A percentile compares a stretch with the other conserved stretches of the same genome.
Conservation (phyloP, 2,329 filamentous ascomycete species). For the Paracorniculantispora psalliotae region DNA sequence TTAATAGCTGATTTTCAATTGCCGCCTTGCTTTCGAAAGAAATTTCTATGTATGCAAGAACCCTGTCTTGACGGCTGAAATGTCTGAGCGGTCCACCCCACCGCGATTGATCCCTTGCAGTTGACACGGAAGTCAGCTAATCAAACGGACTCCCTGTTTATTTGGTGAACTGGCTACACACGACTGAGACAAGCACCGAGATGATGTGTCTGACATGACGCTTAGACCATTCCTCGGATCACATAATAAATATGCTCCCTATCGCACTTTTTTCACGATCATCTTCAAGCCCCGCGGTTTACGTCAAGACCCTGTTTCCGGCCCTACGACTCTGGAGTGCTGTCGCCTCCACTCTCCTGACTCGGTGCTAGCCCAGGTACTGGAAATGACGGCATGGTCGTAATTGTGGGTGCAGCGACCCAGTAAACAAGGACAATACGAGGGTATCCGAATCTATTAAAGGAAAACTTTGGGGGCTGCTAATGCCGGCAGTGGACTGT, state of each 20-base stretch:
- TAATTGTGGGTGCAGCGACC: conserved; percentile 11
- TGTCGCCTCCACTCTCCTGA: not conserved
- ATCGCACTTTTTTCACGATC: not conserved
- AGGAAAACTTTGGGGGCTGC: not conserved
- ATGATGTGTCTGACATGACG: not conserved
- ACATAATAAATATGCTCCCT: not conserved
- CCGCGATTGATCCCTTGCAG: not conserved
- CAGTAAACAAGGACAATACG: conserved; percentile 6
- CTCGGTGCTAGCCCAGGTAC: not conserved
- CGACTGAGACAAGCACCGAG: not conserved
- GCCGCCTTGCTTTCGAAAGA: not conserved
- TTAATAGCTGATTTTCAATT: not conserved
- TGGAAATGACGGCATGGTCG: conserved; percentile 4
- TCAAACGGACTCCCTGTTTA: not conserved
- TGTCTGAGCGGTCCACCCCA: not conserved
- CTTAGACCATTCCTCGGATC: not conserved
- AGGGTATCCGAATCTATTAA: conserved; percentile 1
- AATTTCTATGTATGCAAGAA: not conserved
- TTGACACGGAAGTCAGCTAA: not conserved
- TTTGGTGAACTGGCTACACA: not conserved
- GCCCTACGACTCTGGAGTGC: not conserved
- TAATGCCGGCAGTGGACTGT: not conserved
- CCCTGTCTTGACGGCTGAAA: not conserved
- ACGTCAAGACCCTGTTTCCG: not conserved
- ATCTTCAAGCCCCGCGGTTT: not conserved